Evolutionary conservation across 2,329 filamentous ascomycete genomes (phyloP), one percentile per base, ranked within the genome.

Genomic region (Aschersonia sp.): DNA sequence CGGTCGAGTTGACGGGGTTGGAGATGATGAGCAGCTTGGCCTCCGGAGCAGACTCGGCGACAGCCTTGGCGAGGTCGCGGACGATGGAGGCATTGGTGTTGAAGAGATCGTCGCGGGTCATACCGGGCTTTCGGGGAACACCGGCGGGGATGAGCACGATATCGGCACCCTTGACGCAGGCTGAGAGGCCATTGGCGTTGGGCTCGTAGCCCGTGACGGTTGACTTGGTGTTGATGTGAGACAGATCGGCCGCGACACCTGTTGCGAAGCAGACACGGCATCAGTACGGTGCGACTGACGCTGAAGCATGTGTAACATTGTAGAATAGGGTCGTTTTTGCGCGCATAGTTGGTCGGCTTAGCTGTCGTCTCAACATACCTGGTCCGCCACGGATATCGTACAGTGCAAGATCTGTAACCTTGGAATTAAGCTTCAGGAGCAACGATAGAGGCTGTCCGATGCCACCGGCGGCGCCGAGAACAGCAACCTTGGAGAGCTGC

Each of bases 1-100:
- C 92, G 65, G 92, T 98, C 61, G 89, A 96, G 88, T 98, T 98
- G 75, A 98, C 89, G 53, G 92, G 92, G 83, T 98, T 98, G 71
- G 89, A 81, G 74, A 98, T 98, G 77, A 98, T 81, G 66, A 97
- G 82, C 69, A 97, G 78, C 74, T 94, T 94, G 71, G 92, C 92
- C 55, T 96, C 78, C 62, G 92, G 92, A 65, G 84, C 79, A 59
- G 86, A 79, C 63, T 94, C 82, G 63, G 92, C 92, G 64, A 81
- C 82, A 61, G 89, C 89, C 81, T 95, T 94, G 74, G 91, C 89
- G 57, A 98, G 82, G 72, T 97, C 92, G 65, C 91, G 89, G 68
- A 98, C 92, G 69, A 98, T 98, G 67, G 88, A 94, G 70, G 92
- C 92, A 72, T 98, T 98, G 79, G 91, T 98, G 83, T 97, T 97